Conservation (phyloP, 1,284 basidiomycete genomes). For the Trametes hirsuta region DNA sequence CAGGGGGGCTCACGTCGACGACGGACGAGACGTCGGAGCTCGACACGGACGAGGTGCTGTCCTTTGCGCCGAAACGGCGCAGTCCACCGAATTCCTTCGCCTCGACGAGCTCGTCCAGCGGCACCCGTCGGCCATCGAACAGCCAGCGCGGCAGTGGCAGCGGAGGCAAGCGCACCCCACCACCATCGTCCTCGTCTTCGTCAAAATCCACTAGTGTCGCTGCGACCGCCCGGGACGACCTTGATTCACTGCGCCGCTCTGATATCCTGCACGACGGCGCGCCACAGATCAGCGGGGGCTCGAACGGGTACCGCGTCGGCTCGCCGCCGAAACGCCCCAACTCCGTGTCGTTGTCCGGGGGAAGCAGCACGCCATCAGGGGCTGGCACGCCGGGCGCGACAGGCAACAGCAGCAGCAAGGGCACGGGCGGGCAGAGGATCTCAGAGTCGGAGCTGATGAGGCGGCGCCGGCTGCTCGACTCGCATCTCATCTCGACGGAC, state of each 20-base stretch:
- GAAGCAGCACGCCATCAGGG: neutral
- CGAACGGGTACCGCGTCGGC: constrained; percentile 1
- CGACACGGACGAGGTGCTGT: constrained; percentile 69
- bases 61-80: constrained; percentile 69
- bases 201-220: neutral
- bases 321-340: constrained; percentile 10
- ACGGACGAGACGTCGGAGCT: constrained; percentile 33
- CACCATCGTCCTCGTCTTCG: neutral
- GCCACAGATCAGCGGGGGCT: neutral
- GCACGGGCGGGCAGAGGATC: constrained; percentile 62
- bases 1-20: constrained; percentile 31
- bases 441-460: constrained; percentile 81
- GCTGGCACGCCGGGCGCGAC: neutral
- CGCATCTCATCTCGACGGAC: constrained; percentile 49
- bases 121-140: constrained; percentile 21
- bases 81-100: constrained; percentile 38
- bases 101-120: constrained; percentile 9
- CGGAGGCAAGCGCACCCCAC: too few relatives aligned
- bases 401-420: constrained; percentile 2
- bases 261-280: constrained; percentile 19
- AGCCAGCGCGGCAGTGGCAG: neutral
- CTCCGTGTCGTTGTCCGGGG: neutral
- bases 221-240: neutral
- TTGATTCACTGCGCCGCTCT: constrained; percentile 3
- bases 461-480: constrained; percentile 69